Conservation (phyloP, 2,329 filamentous ascomycete genomes). For the Claviceps maximensis region DNA sequence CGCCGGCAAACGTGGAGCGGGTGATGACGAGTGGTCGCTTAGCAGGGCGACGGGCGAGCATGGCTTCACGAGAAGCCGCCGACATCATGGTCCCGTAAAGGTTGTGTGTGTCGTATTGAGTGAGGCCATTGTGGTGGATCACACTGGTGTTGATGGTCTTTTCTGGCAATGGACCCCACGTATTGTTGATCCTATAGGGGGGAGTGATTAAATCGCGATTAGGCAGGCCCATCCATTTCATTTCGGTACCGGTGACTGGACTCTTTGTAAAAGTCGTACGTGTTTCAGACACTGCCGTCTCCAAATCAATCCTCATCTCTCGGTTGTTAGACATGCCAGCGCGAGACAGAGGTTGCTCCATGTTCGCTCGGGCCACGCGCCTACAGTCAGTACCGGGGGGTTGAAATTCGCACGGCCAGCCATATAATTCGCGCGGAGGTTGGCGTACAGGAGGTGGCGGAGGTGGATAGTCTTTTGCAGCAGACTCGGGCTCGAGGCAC, state of each 20-base stretch:
- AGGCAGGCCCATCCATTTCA: conserved; percentile 9
- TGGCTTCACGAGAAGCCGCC: conserved; percentile 46
- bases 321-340: not conserved
- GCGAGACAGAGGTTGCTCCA: not conserved
- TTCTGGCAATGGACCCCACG: conserved; percentile 34
- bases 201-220: conserved; percentile 11
- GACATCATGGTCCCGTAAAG: conserved; percentile 70
- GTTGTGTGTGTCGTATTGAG: conserved; percentile 66
- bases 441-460: conserved; percentile 45
- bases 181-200: conserved; percentile 10
- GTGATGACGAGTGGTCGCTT: conserved; percentile 61
- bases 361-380: not conserved
- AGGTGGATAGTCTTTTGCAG: conserved; percentile 37
- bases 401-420: conserved; percentile 37
- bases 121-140: conserved; percentile 51
- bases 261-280: not conserved
- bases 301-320: not conserved
- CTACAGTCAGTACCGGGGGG: conserved; percentile 10
- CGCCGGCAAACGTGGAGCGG: conserved; percentile 61
- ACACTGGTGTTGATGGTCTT: conserved; percentile 55
- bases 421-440: conserved; percentile 49
- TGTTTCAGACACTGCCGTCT: not conserved
- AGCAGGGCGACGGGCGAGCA: conserved; percentile 50
- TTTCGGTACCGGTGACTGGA: not conserved
- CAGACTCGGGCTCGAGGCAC: conserved; percentile 22